Evolutionary conservation across 495 filamentous ascomycete species (phyloP), one percentile per base, ranked within the genome.

Genomic region (Penicillium pulvis): DNA sequence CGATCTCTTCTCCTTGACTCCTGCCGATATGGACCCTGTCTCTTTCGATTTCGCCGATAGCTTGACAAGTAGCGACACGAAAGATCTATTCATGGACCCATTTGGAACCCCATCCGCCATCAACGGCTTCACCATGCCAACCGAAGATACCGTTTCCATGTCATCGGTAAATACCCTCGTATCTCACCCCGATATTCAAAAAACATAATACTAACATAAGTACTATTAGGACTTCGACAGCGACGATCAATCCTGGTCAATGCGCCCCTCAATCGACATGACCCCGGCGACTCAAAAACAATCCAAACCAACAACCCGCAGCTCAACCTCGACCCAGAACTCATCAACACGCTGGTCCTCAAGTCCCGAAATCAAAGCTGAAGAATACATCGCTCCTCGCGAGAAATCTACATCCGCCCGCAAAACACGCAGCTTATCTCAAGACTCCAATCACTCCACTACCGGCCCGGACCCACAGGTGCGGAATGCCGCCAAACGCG

Each of bases 401-500:
- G 60, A 58, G 31, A 68, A 62, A 19, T 33, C 67, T 11, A 53
- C 66, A 23, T 56, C 58, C 33, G 46, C 50, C 55, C 71, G 70
- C 62, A 77, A 75, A 51, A 63, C 69, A 41, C 65, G 69, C 61
- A 70, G 61, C 31, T 58, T 64, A 31, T 73, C 71, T 20, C 66
- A 63, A 19, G 70, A 75, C 59, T 74, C 72, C 5, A 61, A 63
- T 48, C 61, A 47, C 59, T 68, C 63, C 46, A 59, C 65, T 3
- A 53, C 56, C 33, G 53, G 55, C 58, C 63, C 66, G 58, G 57
- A 66, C 45, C 49, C 60, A 31, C 58, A 73, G 42, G 66, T 58
- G 39, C 75, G 75, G 52, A 78, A 78, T 44, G 74, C 75, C 31
- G 75, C 75, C 50, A 80, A 80, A 56, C 77, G 78, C 28, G 75